phyloP scores from a whole-genome alignment of 2,329 filamentous ascomycete species.

The Exophiala sp. region DNA sequence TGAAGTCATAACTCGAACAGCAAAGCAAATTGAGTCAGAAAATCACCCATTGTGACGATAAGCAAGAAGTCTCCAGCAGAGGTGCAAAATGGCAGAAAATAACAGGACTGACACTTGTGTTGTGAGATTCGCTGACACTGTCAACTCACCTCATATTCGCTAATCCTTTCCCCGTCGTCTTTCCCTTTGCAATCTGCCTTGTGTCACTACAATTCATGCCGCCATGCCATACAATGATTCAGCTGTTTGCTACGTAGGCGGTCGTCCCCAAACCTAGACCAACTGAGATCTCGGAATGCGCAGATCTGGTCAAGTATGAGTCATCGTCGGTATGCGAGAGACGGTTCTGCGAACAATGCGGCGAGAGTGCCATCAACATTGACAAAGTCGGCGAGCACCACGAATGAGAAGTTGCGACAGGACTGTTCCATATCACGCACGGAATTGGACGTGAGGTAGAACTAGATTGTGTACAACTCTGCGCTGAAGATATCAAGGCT shows the following conservation, averaged over 20 bases:
- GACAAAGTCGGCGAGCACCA: slow-evolving; percentile 5
- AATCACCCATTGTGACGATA: too few relatives aligned
- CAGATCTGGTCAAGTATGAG: slow-evolving; percentile 7
- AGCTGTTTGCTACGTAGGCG: slow-evolving; percentile 36
- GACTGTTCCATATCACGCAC: slow-evolving; percentile 11
- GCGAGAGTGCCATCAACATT: slow-evolving; percentile 17
- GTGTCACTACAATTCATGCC: slow-evolving; percentile 53
- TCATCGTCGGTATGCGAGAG: slow-evolving; percentile 11
- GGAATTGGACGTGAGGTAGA: slow-evolving; percentile 7
- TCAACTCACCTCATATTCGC: slow-evolving; percentile 10
- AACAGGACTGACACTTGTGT: neutral
- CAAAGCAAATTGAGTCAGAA: neutral
- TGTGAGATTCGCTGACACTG: slow-evolving; percentile 19
- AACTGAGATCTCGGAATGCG: neutral
- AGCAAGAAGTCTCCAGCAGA: neutral
- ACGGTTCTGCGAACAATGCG: slow-evolving; percentile 20
- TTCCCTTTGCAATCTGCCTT: slow-evolving; percentile 35
- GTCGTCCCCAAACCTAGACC: slow-evolving; percentile 18
- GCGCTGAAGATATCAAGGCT: slow-evolving; percentile 21
- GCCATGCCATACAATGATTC: slow-evolving; percentile 46
- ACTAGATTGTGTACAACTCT: slow-evolving; percentile 22
- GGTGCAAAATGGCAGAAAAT: neutral
- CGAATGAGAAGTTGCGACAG: slow-evolving; percentile 23
- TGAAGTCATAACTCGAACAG: neutral
- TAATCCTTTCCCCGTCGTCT: slow-evolving; percentile 10